Percentiles rank a stretch among this genome's conserved stretches.
phyloP scores from a whole-genome alignment of 371 early-diverging fungal genomes.

The Apophysomyces sp. region DNA sequence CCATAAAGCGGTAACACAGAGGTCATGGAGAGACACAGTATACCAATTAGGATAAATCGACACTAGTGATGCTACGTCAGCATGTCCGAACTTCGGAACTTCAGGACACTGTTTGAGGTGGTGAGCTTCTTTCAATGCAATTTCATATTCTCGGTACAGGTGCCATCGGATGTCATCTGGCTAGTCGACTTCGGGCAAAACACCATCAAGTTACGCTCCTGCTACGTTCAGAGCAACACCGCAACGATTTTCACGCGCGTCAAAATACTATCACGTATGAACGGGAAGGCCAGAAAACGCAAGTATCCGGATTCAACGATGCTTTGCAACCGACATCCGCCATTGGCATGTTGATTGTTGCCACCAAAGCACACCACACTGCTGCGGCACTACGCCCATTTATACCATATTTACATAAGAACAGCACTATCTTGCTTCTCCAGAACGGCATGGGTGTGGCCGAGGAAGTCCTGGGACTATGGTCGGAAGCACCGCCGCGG shows the following conservation, averaged over 20 bases:
- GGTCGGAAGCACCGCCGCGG: constrained; percentile 25
- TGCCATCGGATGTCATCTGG: constrained; percentile 45
- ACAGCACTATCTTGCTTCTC: constrained; percentile 50
- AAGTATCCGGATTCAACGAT: constrained; percentile 14
- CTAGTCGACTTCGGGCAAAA: constrained; percentile 17
- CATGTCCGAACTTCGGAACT: too few relatives aligned
- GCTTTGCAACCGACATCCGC: neutral
- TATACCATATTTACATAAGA: constrained; percentile 26
- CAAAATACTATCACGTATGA: constrained; percentile 27
- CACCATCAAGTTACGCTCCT: constrained; percentile 34
- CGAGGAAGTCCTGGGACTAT: constrained; percentile 37
- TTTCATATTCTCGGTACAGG: constrained; percentile 48
- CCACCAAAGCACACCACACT: constrained; percentile 53
- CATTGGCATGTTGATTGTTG: constrained; percentile 27
- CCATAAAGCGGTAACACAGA: too few relatives aligned
- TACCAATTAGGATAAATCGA: too few relatives aligned
- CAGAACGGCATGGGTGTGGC: constrained; percentile 68
- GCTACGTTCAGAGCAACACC: constrained; percentile 23
- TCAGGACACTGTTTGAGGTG: too few relatives aligned
- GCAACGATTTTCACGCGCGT: constrained; percentile 20
- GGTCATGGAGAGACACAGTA: too few relatives aligned
- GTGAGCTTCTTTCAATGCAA: constrained; percentile 16
- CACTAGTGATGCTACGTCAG: too few relatives aligned
- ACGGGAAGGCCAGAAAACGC: neutral
- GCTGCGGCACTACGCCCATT: constrained; percentile 40